phyloP scores from a whole-genome alignment of 768 basidiomycete genomes.

The Boletus fagicola region DNA sequence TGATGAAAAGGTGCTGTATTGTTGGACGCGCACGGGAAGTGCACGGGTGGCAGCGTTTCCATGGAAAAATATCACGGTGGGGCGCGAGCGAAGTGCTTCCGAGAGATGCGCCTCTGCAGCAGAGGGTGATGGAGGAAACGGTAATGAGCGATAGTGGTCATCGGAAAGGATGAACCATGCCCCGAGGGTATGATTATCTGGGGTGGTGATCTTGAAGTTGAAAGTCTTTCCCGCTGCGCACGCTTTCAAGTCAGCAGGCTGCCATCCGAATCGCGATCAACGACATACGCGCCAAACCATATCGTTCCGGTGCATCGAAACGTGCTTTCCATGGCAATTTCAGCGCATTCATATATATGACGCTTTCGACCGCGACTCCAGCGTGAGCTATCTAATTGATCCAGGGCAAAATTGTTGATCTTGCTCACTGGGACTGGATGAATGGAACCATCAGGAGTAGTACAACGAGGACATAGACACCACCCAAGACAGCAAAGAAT shows the following conservation, averaged over 20 bases:
- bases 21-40: slow-evolving; percentile 58
- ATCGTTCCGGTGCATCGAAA: slow-evolving; percentile 68
- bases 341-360: slow-evolving; percentile 66
- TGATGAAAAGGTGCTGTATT: slow-evolving; percentile 64
- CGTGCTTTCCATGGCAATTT: slow-evolving; percentile 60
- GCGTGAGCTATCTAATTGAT: slow-evolving; percentile 17
- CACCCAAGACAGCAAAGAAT: slow-evolving; percentile 43
- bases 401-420: slow-evolving; percentile 14
- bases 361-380: slow-evolving; percentile 34
- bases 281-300: slow-evolving; percentile 75
- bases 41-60: slow-evolving; percentile 88
- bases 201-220: slow-evolving; percentile 66
- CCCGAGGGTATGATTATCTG: slow-evolving; percentile 78
- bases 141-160: slow-evolving; percentile 51
- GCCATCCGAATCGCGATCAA: background rate
- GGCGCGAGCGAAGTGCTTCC: slow-evolving; percentile 52
- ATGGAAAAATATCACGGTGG: slow-evolving; percentile 89
- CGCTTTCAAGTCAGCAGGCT: background rate
- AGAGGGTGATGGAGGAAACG: slow-evolving; percentile 37
- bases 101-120: slow-evolving; percentile 44
- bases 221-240: slow-evolving; percentile 69
- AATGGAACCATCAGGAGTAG: slow-evolving; percentile 57
- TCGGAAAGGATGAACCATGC: slow-evolving; percentile 85
- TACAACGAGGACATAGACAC: slow-evolving; percentile 53
- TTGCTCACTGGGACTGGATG: slow-evolving; percentile 66